Conservation (phyloP, 306 rosid species). For the Cucumis sativus region DNA sequence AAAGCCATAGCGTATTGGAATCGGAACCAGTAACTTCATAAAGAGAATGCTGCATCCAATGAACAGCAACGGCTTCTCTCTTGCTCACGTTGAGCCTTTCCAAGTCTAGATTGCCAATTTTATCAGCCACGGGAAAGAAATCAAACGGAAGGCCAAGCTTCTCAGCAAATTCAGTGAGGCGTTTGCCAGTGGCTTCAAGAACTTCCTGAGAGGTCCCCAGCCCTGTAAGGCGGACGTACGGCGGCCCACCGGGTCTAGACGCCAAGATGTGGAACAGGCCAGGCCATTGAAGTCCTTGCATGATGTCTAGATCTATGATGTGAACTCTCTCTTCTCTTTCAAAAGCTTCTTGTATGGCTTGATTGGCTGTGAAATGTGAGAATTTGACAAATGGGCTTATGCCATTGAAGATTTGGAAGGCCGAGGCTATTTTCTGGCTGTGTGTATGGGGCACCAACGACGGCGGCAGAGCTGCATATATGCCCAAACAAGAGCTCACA, state of each 20-base stretch:
- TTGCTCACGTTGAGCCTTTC: slow-evolving; percentile 62
- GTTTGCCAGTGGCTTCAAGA: slow-evolving; percentile 82
- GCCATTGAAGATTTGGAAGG: slow-evolving; percentile 93
- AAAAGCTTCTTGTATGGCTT: slow-evolving; percentile 91
- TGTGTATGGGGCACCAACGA: slow-evolving; percentile 25
- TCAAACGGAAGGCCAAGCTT: slow-evolving; percentile 88
- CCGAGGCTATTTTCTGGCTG: slow-evolving; percentile 80
- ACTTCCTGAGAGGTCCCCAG: slow-evolving; percentile 79
- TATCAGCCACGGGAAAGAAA: slow-evolving; percentile 76
- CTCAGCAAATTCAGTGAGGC: slow-evolving; percentile 73
- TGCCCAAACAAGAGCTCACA: slow-evolving; percentile 81
- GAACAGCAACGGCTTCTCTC: slow-evolving; percentile 93
- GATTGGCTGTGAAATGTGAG: slow-evolving; percentile 96
- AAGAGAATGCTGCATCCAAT: slow-evolving; percentile 95
- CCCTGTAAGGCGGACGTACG: slow-evolving; percentile 78
- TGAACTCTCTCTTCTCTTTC: slow-evolving; percentile 88
- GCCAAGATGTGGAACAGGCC: slow-evolving; percentile 87
- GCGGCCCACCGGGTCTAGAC: slow-evolving; percentile 89
- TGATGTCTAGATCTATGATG: slow-evolving; percentile 84
- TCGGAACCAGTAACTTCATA: slow-evolving; percentile 96
- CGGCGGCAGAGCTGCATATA: slow-evolving; percentile 56
- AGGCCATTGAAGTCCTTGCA: slow-evolving; percentile 99
- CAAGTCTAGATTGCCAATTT: slow-evolving; percentile 68
- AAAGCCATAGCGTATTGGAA: slow-evolving; percentile 74
- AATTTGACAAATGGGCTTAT: slow-evolving; percentile 89